Evolutionary conservation across 768 basidiomycete species (phyloP).

Genomic region (Dioszegia hungarica): DNA sequence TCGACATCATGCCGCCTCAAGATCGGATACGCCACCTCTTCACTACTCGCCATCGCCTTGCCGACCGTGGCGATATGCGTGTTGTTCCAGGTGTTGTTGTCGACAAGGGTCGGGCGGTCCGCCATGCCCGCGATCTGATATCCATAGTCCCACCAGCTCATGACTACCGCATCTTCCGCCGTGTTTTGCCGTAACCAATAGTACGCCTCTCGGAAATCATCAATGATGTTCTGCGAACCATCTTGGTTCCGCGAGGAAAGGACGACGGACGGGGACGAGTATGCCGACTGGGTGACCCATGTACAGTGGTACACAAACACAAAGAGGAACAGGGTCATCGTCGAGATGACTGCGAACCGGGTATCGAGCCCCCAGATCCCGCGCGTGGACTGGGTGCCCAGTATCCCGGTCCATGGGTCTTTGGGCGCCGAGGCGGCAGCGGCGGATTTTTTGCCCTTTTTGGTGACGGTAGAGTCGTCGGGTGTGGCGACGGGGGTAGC

Average conservation of each 20-base stretch:
- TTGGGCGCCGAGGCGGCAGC: conserved; percentile 41
- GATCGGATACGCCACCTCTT: conserved; percentile 96
- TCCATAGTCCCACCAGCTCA: conserved; percentile 99
- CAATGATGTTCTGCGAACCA: conserved; percentile 89
- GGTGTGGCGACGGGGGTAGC: conserved; percentile 56
- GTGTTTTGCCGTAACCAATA: conserved; percentile 98
- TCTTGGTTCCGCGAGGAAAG: conserved; percentile 72
- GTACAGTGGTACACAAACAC: conserved; percentile 97
- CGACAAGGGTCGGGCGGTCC: conserved; percentile 88
- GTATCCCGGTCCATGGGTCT: conserved; percentile 50
- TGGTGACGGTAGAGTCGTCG: no score
- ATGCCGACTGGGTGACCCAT: conserved; percentile 88
- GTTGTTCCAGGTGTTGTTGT: conserved; percentile 99
- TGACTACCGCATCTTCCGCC: conserved; percentile 80
- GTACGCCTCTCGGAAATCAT: conserved; percentile 98
- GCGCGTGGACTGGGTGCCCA: conserved; percentile 20
- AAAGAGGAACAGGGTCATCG: conserved; percentile 69
- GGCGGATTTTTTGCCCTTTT: conserved; percentile 58
- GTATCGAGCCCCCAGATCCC: conserved; percentile 84
- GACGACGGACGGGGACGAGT: conserved; percentile 97
- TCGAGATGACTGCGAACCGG: conserved; percentile 68
- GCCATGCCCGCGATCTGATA: conserved; percentile 99
- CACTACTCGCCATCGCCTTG: conserved; percentile 90
- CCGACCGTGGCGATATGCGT: conserved; percentile 99
- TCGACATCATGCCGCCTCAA: conserved; percentile 92